Evolutionary conservation across 2,329 filamentous ascomycete species (phyloP).

Genomic region (Rhexocercosporidium sp.): DNA sequence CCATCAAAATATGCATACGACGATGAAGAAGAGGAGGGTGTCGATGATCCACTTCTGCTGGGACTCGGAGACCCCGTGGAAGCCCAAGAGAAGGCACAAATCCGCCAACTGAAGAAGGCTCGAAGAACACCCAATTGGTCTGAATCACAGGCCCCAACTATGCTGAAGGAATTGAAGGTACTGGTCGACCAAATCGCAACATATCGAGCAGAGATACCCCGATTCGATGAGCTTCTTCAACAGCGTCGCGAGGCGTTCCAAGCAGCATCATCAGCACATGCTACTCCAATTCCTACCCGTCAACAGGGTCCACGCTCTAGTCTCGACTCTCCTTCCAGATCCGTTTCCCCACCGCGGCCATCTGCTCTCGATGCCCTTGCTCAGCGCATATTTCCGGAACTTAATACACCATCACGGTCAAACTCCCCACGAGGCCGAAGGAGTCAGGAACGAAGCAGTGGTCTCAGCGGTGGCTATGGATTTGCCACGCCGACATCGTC

Average conservation of each 20-base stretch:
- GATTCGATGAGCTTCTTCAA: conserved; percentile 75
- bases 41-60: conserved; percentile 45
- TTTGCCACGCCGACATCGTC: conserved; percentile 33
- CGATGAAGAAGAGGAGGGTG: conserved; percentile 46
- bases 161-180: conserved; percentile 62
- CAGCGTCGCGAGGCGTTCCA: conserved; percentile 69
- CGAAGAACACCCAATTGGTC: conserved; percentile 60
- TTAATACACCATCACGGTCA: conserved; percentile 40
- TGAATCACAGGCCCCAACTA: conserved; percentile 53
- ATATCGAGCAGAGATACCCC: conserved; percentile 68
- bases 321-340: conserved; percentile 51
- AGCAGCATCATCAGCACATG: conserved; percentile 52
- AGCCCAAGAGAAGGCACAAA: conserved; percentile 50
- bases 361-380: conserved; percentile 65
- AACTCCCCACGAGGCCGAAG: conserved; percentile 40
- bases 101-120: conserved; percentile 56
- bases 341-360: conserved; percentile 57
- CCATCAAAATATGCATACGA: conserved; percentile 67
- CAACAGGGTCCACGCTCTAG: conserved; percentile 44
- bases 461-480: conserved; percentile 33
- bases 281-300: conserved; percentile 38
- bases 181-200: conserved; percentile 66
- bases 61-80: conserved; percentile 37
- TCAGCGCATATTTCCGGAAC: conserved; percentile 65
- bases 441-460: conserved; percentile 34